A percentile compares a stretch with the other conserved stretches of the same genome.
phyloP scores from a whole-genome alignment of 73 alveolate genomes.

The Tetrahymena malaccensis region DNA sequence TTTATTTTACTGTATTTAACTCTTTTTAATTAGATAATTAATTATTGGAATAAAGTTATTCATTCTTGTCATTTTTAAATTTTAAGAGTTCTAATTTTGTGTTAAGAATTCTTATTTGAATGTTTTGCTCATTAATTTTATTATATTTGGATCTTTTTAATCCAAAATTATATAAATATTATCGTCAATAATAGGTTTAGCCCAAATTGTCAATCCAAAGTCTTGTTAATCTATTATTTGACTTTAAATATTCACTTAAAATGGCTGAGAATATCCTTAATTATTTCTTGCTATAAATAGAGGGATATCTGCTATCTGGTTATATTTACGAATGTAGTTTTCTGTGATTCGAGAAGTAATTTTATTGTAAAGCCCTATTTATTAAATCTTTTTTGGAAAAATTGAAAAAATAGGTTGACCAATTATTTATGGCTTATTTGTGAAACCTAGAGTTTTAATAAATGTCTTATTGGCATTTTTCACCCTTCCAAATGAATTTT shows the following conservation, averaged over 20 bases:
- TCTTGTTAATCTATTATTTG: not conserved
- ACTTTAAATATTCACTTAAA: not conserved
- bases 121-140: not conserved
- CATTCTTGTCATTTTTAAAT: not conserved
- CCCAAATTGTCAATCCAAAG: not conserved
- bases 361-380: not conserved
- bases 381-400: not conserved
- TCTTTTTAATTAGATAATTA: not conserved
- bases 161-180: not conserved
- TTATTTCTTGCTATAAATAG: not conserved
- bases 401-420: not conserved
- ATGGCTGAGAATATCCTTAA: not conserved
- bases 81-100: not conserved
- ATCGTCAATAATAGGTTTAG: not conserved
- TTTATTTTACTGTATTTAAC: not conserved
- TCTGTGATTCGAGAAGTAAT: not conserved
- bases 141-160: not conserved
- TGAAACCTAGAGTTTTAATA: not conserved
- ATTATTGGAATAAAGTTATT: not conserved
- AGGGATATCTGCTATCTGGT: not conserved
- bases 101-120: not conserved
- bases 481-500: not conserved
- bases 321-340: not conserved
- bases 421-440: not conserved
- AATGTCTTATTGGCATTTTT: not conserved